Evolutionary conservation across 352 stramenopile species (phyloP).

Genomic region (Pythium brachiatum): DNA sequence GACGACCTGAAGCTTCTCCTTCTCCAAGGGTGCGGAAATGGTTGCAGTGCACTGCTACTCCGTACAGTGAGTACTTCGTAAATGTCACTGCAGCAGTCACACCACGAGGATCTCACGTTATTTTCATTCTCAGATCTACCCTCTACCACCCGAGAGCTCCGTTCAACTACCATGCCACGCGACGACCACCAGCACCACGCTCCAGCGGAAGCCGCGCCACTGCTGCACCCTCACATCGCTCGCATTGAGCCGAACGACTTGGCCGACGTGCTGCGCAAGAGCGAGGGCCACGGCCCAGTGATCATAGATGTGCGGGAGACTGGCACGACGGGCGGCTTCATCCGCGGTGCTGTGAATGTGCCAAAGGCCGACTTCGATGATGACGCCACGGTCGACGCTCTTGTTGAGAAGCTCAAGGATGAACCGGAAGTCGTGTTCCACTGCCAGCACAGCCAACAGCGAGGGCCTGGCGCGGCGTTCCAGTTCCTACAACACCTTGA

Average conservation of each 20-base stretch:
- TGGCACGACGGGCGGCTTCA: slow-evolving; percentile 29
- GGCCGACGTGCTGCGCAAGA: slow-evolving; percentile 15
- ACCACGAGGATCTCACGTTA: neutral
- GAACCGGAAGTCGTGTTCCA: slow-evolving; percentile 24
- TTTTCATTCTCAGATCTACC: neutral
- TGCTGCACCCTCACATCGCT: slow-evolving; percentile 20
- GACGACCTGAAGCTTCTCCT: neutral
- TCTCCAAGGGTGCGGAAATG: neutral
- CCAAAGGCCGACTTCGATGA: slow-evolving; percentile 24
- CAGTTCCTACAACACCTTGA: slow-evolving; percentile 20
- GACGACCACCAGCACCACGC: slow-evolving; percentile 7
- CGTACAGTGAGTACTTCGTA: too few species aligned
- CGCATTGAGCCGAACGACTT: slow-evolving; percentile 19
- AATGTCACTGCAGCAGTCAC: neutral
- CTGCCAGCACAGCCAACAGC: slow-evolving; percentile 23
- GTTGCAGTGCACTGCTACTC: too few species aligned
- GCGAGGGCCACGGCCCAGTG: slow-evolving; percentile 6
- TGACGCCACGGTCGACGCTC: slow-evolving; percentile 17
- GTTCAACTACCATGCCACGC: slow-evolving; percentile 4
- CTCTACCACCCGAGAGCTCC: neutral
- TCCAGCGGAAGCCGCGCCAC: neutral
- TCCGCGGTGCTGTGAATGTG: slow-evolving; percentile 21
- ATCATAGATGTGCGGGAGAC: slow-evolving; percentile 31
- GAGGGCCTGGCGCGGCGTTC: slow-evolving; percentile 17
- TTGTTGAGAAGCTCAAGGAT: slow-evolving; percentile 21